Percentiles rank a stretch among this genome's conserved stretches.
Evolutionary conservation across 345 rosid genomes (phyloP).

Genomic region (Laguncularia racemosa): DNA sequence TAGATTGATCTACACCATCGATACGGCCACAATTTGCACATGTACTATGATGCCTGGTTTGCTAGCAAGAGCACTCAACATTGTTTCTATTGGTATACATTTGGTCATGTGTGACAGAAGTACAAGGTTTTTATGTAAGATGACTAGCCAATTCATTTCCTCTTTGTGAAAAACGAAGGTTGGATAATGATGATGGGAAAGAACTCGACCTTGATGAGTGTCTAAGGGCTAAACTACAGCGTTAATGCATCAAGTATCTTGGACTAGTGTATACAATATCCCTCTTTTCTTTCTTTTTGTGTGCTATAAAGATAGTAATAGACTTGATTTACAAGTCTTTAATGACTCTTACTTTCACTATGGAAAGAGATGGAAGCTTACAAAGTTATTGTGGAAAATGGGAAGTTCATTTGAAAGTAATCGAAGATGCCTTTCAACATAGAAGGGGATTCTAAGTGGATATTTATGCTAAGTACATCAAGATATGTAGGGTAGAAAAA

Average conservation of each 20-base stretch:
- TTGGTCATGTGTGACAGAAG: not conserved
- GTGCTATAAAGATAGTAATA: not conserved
- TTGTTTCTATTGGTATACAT: conserved; percentile 56
- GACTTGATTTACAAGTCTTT: not conserved
- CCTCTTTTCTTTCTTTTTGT: not conserved
- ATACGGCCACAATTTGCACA: conserved; percentile 62
- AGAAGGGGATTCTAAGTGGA: too few relatives aligned
- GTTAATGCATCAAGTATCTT: conserved; percentile 53
- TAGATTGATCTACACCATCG: conserved; percentile 74
- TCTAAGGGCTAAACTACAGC: conserved; percentile 33
- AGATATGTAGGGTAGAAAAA: conserved; percentile 57
- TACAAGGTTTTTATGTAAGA: too few relatives aligned
- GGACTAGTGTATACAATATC: conserved; percentile 41
- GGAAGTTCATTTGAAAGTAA: too few relatives aligned
- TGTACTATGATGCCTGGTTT: conserved; percentile 58
- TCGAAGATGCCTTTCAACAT: too few relatives aligned
- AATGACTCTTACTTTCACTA: too few relatives aligned
- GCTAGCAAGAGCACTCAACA: conserved; percentile 46
- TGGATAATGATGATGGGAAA: conserved; percentile 62
- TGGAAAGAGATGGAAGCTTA: conserved; percentile 51
- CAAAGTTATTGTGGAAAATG: too few relatives aligned
- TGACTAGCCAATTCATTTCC: too few relatives aligned
- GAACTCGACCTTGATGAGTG: conserved; percentile 40
- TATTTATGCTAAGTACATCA: conserved; percentile 51
- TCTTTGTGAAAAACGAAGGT: conserved; percentile 35